Base-by-base conservation (phyloP, 2,329 filamentous ascomycete species). In the Fusarium tjaetaba region DNA sequence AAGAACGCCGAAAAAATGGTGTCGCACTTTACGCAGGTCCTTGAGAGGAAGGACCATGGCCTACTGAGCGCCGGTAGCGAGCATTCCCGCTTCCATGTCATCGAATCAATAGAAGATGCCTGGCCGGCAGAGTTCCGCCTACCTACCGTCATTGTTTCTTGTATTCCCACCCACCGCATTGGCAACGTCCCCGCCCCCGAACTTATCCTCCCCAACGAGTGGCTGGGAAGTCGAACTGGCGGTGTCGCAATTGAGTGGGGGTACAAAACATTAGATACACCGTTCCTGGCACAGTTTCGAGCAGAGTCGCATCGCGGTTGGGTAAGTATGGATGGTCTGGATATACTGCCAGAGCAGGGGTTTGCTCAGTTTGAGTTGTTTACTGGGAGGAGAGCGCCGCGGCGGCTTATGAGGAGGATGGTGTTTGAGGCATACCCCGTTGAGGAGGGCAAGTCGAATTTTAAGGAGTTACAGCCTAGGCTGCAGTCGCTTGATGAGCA, bases 331-430 rank as follows among this genome's bases (percentile, higher is more conserved):
- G 92, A 95, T 76, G 93, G 93, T 0, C 83, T 95, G 18, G 93
- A 95, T 75, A 86, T 95, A 52, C 81, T 96, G 20, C 92, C 92
- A 1, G 93, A 95, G 79, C 93, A 95, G 79, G 93, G 92, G 0
- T 93, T 93, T 81, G 93, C 93, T 2, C 93, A 95, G 76, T 96
- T 95, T 77, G 93, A 96, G 81, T 82, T 95, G 5, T 94, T 95
- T 79, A 95, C 93, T 0, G 93, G 93, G 1, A 86, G 80, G 13
- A 69, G 80, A 55, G 81, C 82, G 1, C 81, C 81, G 9, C 87
- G 93, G 32, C 84, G 89, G 49, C 81, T 93, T 42, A 95, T 96
- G 93, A 88, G 92, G 69, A 85, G 89, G 46, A 90, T 91, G 75
- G 90, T 92, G 18, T 82, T 88, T 64, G 79, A 80, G 57, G 82